phyloP scores from a whole-genome alignment of 345 rosid species.

The Excoecaria agallocha region DNA sequence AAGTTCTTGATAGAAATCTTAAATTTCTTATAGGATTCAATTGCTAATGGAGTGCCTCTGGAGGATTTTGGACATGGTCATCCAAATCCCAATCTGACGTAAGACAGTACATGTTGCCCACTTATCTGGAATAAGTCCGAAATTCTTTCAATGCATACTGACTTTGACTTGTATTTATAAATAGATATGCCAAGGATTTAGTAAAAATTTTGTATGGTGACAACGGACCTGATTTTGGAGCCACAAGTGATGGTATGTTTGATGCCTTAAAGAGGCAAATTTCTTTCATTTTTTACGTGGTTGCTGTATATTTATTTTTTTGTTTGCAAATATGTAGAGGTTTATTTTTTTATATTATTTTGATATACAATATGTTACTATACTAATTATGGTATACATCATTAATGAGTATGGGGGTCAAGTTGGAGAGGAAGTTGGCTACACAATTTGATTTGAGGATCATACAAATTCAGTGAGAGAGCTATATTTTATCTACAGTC shows the following conservation, averaged over 20 bases:
- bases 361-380: too few relatives aligned
- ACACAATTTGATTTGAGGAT: too few relatives aligned
- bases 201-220: constrained; percentile 71
- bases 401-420: too few relatives aligned
- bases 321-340: neutral
- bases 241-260: constrained; percentile 87
- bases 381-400: too few relatives aligned
- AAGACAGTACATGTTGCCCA: constrained; percentile 26
- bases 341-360: too few relatives aligned
- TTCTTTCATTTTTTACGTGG: neutral
- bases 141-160: constrained; percentile 9
- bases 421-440: too few relatives aligned
- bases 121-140: constrained; percentile 11
- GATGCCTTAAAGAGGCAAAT: neutral
- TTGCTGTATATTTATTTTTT: constrained; percentile 6
- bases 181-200: constrained; percentile 93
- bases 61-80: constrained; percentile 98
- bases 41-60: constrained; percentile 75
- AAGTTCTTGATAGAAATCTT: constrained; percentile 26
- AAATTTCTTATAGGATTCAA: constrained; percentile 61
- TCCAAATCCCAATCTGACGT: constrained; percentile 97
- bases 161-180: constrained; percentile 24
- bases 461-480: too few relatives aligned
- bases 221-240: constrained; percentile 90
- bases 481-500: too few relatives aligned